These are phyloP conservation scores for Phytophthora sp. DNA, from an alignment of 352 stramenopile genomes.

Conservation along the genomic window DNA sequence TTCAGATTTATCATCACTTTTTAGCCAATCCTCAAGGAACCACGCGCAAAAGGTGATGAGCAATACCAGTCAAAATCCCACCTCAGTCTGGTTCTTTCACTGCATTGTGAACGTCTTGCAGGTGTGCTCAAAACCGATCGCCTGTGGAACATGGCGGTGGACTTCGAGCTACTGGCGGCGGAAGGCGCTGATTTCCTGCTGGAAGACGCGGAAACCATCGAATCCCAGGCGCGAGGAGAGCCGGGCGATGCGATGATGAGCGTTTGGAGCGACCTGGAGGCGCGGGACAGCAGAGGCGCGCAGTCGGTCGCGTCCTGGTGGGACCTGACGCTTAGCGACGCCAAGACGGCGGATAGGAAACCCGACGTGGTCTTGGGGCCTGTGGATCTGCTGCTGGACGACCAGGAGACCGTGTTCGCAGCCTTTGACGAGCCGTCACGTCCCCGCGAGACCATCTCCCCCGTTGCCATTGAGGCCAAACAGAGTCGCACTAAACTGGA, in stretches of 20 bases:
- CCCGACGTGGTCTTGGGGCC: slow-evolving; percentile 8
- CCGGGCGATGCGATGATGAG: slow-evolving; percentile 36
- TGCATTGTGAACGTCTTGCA: background rate
- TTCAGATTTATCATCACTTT: slow-evolving; percentile 9
- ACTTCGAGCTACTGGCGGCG: slow-evolving; percentile 32
- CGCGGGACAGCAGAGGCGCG: slow-evolving; percentile 25
- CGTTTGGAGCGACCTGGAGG: slow-evolving; percentile 42
- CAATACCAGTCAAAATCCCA: slow-evolving; percentile 20
- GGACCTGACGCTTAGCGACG: slow-evolving; percentile 25
- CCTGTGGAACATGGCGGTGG: slow-evolving; percentile 22
- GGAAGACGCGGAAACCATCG: slow-evolving; percentile 32
- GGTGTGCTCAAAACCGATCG: background rate
- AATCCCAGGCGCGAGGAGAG: slow-evolving; percentile 21
- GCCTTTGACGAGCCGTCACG: slow-evolving; percentile 36
- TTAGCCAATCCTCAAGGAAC: slow-evolving; percentile 12
- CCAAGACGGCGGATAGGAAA: slow-evolving; percentile 1
- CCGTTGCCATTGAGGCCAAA: slow-evolving; percentile 29
- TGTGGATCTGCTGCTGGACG: slow-evolving; percentile 30
- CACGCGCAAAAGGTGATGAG: slow-evolving; percentile 17
- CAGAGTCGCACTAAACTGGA: slow-evolving; percentile 22
- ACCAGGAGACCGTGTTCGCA: slow-evolving; percentile 31
- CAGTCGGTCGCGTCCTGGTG: slow-evolving; percentile 27
- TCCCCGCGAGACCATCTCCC: slow-evolving; percentile 17
- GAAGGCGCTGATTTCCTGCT: slow-evolving; percentile 31
- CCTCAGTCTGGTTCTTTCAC: slow-evolving; percentile 11